phyloP scores from a whole-genome alignment of 495 filamentous ascomycete species.

The Penicillium arizonense region DNA sequence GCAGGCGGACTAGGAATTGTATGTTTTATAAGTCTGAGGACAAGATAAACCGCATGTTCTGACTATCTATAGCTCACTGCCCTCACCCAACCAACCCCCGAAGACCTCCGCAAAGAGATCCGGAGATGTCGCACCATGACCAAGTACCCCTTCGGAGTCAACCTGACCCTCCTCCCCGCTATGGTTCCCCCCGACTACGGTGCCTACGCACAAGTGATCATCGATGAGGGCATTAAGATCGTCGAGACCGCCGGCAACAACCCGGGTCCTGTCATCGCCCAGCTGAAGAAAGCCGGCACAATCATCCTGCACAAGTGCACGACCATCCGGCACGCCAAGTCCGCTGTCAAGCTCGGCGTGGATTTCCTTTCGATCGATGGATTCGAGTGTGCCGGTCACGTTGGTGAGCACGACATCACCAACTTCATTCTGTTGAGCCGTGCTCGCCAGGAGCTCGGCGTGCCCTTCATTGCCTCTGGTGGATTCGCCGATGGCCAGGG shows the following conservation, averaged over 20 bases:
- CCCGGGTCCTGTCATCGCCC: slow-evolving; percentile 84
- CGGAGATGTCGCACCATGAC: slow-evolving; percentile 82
- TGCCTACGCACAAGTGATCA: slow-evolving; percentile 88
- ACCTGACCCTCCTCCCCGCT: slow-evolving; percentile 91
- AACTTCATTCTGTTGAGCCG: slow-evolving; percentile 92
- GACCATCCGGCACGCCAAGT: slow-evolving; percentile 89
- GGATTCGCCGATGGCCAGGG: slow-evolving; percentile 96
- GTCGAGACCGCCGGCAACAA: slow-evolving; percentile 97
- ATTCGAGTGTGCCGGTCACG: slow-evolving; percentile 96
- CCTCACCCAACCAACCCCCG: slow-evolving; percentile 89
- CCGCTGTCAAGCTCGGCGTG: slow-evolving; percentile 89
- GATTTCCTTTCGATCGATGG: slow-evolving; percentile 97
- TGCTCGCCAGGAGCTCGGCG: slow-evolving; percentile 77
- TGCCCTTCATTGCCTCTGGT: slow-evolving; percentile 93
- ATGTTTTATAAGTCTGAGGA: slow-evolving; percentile 14
- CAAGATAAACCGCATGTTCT: neutral
- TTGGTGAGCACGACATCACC: slow-evolving; percentile 94
- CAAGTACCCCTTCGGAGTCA: slow-evolving; percentile 87
- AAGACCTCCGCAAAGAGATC: slow-evolving; percentile 93
- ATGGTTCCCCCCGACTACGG: slow-evolving; percentile 86
- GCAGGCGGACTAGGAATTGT: slow-evolving; percentile 89
- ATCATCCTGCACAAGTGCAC: slow-evolving; percentile 97
- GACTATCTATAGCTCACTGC: slow-evolving; percentile 63
- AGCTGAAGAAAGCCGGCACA: slow-evolving; percentile 76
- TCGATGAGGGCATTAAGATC: slow-evolving; percentile 89